Base-by-base conservation (phyloP, 2,329 filamentous ascomycete genomes). In the Colletotrichum magnum region DNA sequence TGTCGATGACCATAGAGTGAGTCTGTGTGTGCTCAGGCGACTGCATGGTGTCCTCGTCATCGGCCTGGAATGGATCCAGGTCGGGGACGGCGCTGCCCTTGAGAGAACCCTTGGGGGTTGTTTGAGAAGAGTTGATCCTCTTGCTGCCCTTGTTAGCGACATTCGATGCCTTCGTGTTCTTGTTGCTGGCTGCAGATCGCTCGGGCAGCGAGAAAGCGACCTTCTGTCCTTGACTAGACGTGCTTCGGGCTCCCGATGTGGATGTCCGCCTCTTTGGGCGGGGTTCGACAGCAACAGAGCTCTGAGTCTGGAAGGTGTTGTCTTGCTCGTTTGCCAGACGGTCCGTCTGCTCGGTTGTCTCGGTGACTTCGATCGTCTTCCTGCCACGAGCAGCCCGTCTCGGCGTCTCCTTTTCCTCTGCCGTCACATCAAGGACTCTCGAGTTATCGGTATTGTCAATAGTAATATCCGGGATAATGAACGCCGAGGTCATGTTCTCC, bases 381-480 rank as follows among this genome's bases (percentile, higher is more conserved):
- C 75, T 75, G 58, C 76, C 81, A 32, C 79, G 76, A 5, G 78
- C 76, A 2, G 79, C 79, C 5, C 67, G 71, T 32, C 47, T 65
- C 53, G 58, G 64, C 12, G 54, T 53, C 26, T 53, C 69, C 24
- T 71, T 65, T 51, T 50, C 60, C 7, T 72, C 65, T 3, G 57
- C 21, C 26, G 72, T 68, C 9, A 56, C 58, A 26, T 72, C 69
- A 10, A 69, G 47, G 47, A 64, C 72, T 24, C 71, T 65, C 59
- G 70, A 72, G 66, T 74, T 76, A 67, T 83, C 79, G 62, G 83
- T 81, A 4, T 79, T 81, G 64, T 86, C 83, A 41, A 88, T 80
- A 2, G 87, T 89, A 70, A 89, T 88, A 71, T 89, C 87, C 24
- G 87, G 86, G 65, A 89, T 80, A 72, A 89, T 88, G 73, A 88